Conservation (phyloP, 352 stramenopile genomes). For the Phytophthora pluvialis region DNA sequence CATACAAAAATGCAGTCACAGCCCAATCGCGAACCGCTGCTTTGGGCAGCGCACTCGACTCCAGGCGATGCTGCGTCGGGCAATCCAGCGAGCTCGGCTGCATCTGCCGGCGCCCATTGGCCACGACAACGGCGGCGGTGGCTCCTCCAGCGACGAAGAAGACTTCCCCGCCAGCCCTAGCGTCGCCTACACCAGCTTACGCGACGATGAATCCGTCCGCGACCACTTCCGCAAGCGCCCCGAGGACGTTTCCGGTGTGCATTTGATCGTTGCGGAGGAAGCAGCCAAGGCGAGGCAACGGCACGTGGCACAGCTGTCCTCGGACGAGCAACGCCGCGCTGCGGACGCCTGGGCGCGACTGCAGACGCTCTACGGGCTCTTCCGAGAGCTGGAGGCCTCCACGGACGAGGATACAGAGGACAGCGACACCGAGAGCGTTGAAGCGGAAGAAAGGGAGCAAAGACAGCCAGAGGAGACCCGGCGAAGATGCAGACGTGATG, state of each 20-base stretch:
- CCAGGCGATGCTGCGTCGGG: constrained; percentile 61
- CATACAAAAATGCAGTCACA: constrained; percentile 19
- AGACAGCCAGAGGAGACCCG: constrained; percentile 1
- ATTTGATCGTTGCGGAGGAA: constrained; percentile 24
- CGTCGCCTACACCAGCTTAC: constrained; percentile 53
- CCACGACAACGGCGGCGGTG: constrained; percentile 58
- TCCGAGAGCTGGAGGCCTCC: constrained; percentile 45
- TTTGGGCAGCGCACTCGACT: constrained; percentile 2
- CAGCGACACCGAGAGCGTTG: constrained; percentile 30
- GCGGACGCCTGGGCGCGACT: constrained; percentile 64
- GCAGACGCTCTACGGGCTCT: constrained; percentile 66
- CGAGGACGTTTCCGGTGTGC: constrained; percentile 39
- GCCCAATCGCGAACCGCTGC: constrained; percentile 9
- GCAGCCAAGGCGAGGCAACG: constrained; percentile 1
- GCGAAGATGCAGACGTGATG: constrained; percentile 35
- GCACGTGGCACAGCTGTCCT: constrained; percentile 40
- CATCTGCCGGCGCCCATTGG: constrained; percentile 65
- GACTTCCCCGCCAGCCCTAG: constrained; percentile 34
- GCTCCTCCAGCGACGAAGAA: constrained; percentile 35
- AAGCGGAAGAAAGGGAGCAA: neutral
- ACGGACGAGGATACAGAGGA: constrained; percentile 28
- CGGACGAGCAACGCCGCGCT: constrained; percentile 57
- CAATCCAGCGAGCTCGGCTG: constrained; percentile 59
- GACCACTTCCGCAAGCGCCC: constrained; percentile 35
- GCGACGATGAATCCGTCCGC: constrained; percentile 34